Evolutionary conservation across 108 stramenopile genomes (phyloP).

Genomic region (Aureococcus anophagefferens): DNA sequence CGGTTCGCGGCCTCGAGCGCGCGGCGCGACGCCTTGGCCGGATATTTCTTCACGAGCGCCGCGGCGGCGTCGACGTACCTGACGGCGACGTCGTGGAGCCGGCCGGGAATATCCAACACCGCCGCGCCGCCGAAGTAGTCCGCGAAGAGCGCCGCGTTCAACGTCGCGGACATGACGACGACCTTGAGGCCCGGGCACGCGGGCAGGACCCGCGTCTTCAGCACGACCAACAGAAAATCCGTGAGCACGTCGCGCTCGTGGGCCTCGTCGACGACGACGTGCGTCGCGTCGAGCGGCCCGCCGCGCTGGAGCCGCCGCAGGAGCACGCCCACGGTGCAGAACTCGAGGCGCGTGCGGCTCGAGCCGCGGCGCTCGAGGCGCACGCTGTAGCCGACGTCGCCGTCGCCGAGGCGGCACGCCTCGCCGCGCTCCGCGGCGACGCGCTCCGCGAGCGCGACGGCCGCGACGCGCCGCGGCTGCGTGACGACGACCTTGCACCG

Average conservation of each 20-base stretch:
- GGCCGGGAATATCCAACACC: conserved; percentile 41
- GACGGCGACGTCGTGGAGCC: conserved; percentile 30
- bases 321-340: conserved; percentile 71
- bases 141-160: conserved; percentile 64
- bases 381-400: conserved; percentile 61
- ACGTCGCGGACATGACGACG: conserved; percentile 77
- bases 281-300: conserved; percentile 22
- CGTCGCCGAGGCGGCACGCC: conserved; percentile 30
- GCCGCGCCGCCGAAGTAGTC: conserved; percentile 58
- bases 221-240: conserved; percentile 56
- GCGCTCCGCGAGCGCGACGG: conserved; percentile 75
- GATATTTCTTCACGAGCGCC: background rate
- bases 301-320: conserved; percentile 54
- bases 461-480: conserved; percentile 78
- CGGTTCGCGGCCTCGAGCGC: background rate
- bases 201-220: conserved; percentile 35
- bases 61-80: background rate
- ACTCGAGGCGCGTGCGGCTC: conserved; percentile 46
- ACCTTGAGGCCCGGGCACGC: conserved; percentile 19
- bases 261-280: conserved; percentile 68
- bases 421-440: conserved; percentile 62
- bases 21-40: background rate
- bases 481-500: conserved; percentile 60
- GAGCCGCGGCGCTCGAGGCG: conserved; percentile 41
- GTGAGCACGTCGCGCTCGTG: conserved; percentile 60